Conservation (phyloP, 2,329 filamentous ascomycete species). For the Epichloe aotearoae region DNA sequence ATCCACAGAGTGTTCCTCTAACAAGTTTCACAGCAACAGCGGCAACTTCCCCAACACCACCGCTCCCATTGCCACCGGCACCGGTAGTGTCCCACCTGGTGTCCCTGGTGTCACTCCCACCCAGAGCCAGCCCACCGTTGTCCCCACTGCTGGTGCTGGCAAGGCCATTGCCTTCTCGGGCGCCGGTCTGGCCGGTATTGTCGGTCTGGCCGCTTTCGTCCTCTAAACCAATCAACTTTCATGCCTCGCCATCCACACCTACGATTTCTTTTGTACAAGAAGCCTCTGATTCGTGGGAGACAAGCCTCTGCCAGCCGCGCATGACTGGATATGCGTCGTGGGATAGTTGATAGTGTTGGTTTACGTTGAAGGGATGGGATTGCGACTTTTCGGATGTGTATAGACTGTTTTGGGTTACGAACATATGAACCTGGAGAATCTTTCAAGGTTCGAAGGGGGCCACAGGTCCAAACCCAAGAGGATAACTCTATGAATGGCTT, state of each 20-base stretch:
- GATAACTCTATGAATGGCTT: slow-evolving; percentile 3
- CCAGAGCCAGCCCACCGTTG: slow-evolving; percentile 20
- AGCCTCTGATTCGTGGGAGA: slow-evolving; percentile 23
- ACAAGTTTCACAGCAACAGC: slow-evolving; percentile 4
- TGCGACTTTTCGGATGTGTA: slow-evolving; percentile 18
- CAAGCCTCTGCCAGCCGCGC: slow-evolving; percentile 22
- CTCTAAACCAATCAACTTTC: slow-evolving; percentile 37
- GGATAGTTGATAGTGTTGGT: slow-evolving; percentile 15
- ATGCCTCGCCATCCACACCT: slow-evolving; percentile 23
- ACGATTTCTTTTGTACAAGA: slow-evolving; percentile 27
- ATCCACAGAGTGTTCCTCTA: slow-evolving; percentile 6
- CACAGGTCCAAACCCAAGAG: slow-evolving; percentile 2
- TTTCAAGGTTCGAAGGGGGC: background rate
- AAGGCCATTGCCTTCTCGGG: slow-evolving; percentile 43
- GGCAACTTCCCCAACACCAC: slow-evolving; percentile 19
- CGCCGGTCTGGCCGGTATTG: slow-evolving; percentile 45
- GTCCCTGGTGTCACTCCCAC: slow-evolving; percentile 8
- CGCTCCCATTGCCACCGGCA: slow-evolving; percentile 9
- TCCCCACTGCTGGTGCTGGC: slow-evolving; percentile 42
- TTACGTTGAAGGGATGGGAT: slow-evolving; percentile 13
- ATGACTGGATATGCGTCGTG: slow-evolving; percentile 22
- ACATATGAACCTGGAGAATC: slow-evolving; percentile 16
- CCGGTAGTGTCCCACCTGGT: background rate
- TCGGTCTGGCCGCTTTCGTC: slow-evolving; percentile 44
- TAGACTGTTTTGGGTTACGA: slow-evolving; percentile 21